phyloP scores from a whole-genome alignment of 371 early-diverging fungal species.

The Mortierella sp. region DNA sequence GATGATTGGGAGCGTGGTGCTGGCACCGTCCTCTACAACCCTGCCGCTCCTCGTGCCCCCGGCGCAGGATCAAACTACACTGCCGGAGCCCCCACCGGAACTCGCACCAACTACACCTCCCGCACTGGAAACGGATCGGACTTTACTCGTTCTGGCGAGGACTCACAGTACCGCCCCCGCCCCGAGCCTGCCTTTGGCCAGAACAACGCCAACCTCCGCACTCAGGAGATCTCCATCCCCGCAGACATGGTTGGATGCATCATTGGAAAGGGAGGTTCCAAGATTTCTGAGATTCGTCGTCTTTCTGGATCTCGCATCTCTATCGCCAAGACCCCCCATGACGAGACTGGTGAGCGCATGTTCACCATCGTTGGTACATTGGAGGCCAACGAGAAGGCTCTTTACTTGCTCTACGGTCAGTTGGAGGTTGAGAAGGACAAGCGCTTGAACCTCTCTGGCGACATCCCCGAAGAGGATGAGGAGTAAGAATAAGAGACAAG shows the following conservation, averaged over 20 bases:
- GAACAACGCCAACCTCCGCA: conserved; percentile 70
- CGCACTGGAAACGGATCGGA: conserved; percentile 69
- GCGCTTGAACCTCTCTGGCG: conserved; percentile 66
- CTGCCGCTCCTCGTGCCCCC: conserved; percentile 61
- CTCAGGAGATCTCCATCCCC: conserved; percentile 87
- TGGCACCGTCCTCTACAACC: conserved; percentile 72
- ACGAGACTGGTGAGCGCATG: conserved; percentile 70
- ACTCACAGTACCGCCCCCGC: conserved; percentile 39
- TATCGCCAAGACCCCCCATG: conserved; percentile 70
- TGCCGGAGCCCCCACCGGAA: conserved; percentile 29
- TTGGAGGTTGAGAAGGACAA: conserved; percentile 85
- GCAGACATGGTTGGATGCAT: conserved; percentile 89
- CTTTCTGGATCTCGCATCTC: conserved; percentile 83
- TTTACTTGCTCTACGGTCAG: conserved; percentile 84
- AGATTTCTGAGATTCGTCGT: conserved; percentile 87
- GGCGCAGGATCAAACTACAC: conserved; percentile 38
- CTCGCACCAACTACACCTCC: conserved; percentile 61
- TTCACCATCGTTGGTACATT: conserved; percentile 87
- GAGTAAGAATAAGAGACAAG: conserved; percentile 20
- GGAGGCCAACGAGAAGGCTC: conserved; percentile 85
- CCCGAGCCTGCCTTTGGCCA: conserved; percentile 54
- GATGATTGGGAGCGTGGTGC: conserved; percentile 65
- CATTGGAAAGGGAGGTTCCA: conserved; percentile 88
- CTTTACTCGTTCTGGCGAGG: conserved; percentile 54
- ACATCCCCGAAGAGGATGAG: conserved; percentile 54